Base-by-base conservation (phyloP, 1,139 yeast species). In the Blastobotrys malaysiensis region DNA sequence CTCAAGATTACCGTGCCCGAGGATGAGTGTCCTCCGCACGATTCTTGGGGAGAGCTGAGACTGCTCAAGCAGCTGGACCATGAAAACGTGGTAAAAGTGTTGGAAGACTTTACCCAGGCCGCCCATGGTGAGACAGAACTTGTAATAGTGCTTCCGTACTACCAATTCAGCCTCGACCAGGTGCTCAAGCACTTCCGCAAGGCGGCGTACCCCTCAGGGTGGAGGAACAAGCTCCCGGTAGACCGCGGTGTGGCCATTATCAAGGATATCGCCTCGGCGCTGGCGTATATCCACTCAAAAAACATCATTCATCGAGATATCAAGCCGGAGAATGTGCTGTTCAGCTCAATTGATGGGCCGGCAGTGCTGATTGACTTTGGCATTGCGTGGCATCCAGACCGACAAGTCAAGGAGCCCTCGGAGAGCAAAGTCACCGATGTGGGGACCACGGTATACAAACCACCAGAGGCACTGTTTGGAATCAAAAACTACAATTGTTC, bases 271-370 rank as follows among this genome's bases (percentile, higher is more conserved):
- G 71, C 79, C 0, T 59, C 63, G 1, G 93, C 83, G 0, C 65
- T 87, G 20, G 63, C 60, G 1, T 81, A 75, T 62, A 63, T 86
- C 6, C 95, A 84, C 56, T 60, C 67, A 0, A 62, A 74, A 1
- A 83, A 83, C 0, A 78, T 91, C n/a, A 89, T 91, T 14, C 98
- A 91, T 66, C 77, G 98, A 49, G 98, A 91, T 68, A 71, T 91
- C 53, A 91, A 91, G 68, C 95, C 96, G 0, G 82, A 82, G 18
- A 91, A 91, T 65, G 77, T 91, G 45, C 69, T 88, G 68, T 78
- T 88, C 61, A 22, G 36, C 16, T 19, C 47, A 43, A 18, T 21
- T 43, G 43, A 45, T 21, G 18, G 39, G 21, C 16, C 11, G 63
- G 65, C 2, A 16, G 58, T 61, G 2, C 83, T 87, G 2, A 63